phyloP scores from a whole-genome alignment of 371 early-diverging fungal genomes.

The Thermomucor indicae-seudaticae region DNA sequence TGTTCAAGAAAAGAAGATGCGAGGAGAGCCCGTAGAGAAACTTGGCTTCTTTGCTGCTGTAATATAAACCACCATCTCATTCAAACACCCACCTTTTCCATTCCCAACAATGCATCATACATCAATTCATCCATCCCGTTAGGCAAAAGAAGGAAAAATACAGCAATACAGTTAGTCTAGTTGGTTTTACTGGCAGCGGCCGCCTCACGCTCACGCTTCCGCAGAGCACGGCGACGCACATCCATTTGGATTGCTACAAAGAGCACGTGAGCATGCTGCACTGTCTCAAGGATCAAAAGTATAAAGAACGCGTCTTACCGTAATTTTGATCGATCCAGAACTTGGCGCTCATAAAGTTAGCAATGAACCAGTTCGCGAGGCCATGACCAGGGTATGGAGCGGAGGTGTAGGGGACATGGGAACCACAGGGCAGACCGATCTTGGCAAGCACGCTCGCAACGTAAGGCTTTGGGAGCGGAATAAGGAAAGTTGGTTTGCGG shows the following conservation, averaged over 20 bases:
- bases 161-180: not conserved
- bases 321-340: constrained; percentile 67
- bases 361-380: constrained; percentile 69
- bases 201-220: constrained; percentile 63
- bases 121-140: not conserved
- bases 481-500: constrained; percentile 65
- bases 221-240: constrained; percentile 74
- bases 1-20: constrained; percentile 39
- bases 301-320: constrained; percentile 21
- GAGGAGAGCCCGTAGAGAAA: constrained; percentile 47
- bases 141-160: too few relatives aligned
- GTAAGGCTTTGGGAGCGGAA: constrained; percentile 82
- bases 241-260: constrained; percentile 51
- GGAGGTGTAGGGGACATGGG: constrained; percentile 62
- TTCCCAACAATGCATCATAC: not conserved
- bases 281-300: not conserved
- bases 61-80: constrained; percentile 13
- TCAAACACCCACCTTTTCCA: not conserved
- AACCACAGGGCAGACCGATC: constrained; percentile 77
- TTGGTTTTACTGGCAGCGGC: constrained; percentile 29
- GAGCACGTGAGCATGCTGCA: not conserved
- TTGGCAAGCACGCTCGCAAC: constrained; percentile 70
- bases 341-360: constrained; percentile 53
- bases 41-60: constrained; percentile 63
- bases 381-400: constrained; percentile 86